Conservation (phyloP, 1,284 basidiomycete genomes). For the Mycosarcoma mackinlayi region DNA sequence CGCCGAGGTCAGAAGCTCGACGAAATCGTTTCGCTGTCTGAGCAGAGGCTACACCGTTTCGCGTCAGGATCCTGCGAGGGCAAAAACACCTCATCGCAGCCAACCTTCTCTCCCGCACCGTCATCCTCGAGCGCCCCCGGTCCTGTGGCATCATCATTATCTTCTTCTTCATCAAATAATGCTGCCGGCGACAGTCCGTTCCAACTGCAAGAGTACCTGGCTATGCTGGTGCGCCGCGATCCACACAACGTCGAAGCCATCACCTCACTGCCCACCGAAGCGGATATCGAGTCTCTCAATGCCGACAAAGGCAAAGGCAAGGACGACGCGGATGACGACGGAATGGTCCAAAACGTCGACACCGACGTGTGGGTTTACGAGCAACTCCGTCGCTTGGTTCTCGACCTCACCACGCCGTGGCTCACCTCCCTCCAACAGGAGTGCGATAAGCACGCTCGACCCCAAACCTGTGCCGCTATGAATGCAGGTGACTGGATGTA, state of each 20-base stretch:
- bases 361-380: conserved; percentile 91
- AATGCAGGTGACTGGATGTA: conserved; percentile 97
- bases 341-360: conserved; percentile 68
- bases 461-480: conserved; percentile 86
- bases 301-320: conserved; percentile 67
- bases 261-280: conserved; percentile 73
- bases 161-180: conserved; percentile 5
- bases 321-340: conserved; percentile 26
- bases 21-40: conserved; percentile 33
- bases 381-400: conserved; percentile 88
- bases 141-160: too few relatives aligned
- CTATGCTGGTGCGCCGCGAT: conserved; percentile 82
- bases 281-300: conserved; percentile 34
- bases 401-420: conserved; percentile 88
- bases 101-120: conserved; percentile 5
- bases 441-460: conserved; percentile 71
- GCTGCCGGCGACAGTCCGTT: conserved; percentile 79
- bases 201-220: conserved; percentile 93
- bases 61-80: not conserved
- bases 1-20: conserved; percentile 54
- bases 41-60: conserved; percentile 19
- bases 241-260: conserved; percentile 88
- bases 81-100: conserved; percentile 2
- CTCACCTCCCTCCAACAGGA: conserved; percentile 85
- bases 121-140: conserved; percentile 10